Evolutionary conservation across 2,329 filamentous ascomycete genomes (phyloP).

Genomic region (Alternaria triticimaculans): DNA sequence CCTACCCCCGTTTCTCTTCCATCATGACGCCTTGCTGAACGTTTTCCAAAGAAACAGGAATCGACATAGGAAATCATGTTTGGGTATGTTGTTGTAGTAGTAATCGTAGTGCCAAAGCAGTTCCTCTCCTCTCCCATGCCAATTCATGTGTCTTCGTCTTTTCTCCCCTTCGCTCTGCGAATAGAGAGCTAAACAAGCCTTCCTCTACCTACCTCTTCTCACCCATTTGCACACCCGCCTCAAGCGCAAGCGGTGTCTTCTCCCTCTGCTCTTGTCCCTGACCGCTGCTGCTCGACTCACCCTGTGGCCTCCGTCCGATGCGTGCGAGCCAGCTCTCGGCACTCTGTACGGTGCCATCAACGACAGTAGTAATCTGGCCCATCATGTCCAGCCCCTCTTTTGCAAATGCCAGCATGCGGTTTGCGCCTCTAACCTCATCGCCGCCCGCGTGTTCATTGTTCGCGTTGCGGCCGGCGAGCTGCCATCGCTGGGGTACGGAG

Average conservation of each 20-base stretch:
- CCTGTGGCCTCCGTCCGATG: conserved; percentile 58
- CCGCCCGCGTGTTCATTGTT: conserved; percentile 21
- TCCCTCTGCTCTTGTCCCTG: conserved; percentile 8
- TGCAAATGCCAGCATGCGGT: conserved; percentile 82
- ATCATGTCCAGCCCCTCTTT: conserved; percentile 95
- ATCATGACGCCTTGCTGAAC: conserved; percentile 4
- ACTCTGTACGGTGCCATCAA: conserved; percentile 87
- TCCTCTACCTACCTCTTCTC: conserved; percentile 13
- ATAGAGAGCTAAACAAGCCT: neutral
- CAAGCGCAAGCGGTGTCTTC: conserved; percentile 22
- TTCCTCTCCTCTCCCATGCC: neutral
- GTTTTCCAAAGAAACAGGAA: neutral
- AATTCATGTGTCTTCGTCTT: neutral
- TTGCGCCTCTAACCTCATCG: conserved; percentile 65
- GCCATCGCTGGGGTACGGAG: conserved; percentile 83
- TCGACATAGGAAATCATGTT: neutral
- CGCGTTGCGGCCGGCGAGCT: conserved; percentile 67
- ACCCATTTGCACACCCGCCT: neutral
- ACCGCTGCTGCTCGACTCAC: neutral
- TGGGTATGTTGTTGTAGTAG: neutral
- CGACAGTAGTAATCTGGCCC: conserved; percentile 83
- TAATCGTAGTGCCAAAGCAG: neutral
- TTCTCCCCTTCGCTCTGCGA: neutral
- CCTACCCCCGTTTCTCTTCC: neutral
- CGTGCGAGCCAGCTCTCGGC: conserved; percentile 91